Percentiles rank a stretch among this genome's conserved stretches.
These are phyloP conservation scores for Nevesoporus exiguus DNA, from an alignment of 768 basidiomycete species.

Conservation along the genomic window DNA sequence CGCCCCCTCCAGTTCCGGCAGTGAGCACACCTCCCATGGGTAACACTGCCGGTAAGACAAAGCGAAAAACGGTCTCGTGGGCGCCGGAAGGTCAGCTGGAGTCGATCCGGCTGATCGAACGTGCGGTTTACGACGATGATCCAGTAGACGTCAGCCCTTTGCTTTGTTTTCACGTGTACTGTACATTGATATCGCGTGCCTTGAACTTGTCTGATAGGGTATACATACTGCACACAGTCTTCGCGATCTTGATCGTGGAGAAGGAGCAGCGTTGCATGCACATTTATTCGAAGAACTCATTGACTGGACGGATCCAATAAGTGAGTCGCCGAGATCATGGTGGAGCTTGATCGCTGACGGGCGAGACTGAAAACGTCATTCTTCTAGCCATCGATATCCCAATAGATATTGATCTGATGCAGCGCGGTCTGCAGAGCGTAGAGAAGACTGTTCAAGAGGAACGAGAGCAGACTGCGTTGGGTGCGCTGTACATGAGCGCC, in stretches of 20 bases:
- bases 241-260: constrained; percentile 84
- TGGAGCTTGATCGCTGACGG: constrained; percentile 20
- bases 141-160: constrained; percentile 73
- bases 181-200: constrained; percentile 50
- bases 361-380: background rate
- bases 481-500: constrained; percentile 67
- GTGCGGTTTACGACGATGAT: constrained; percentile 87
- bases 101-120: constrained; percentile 75
- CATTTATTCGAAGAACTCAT: constrained; percentile 82
- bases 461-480: constrained; percentile 73
- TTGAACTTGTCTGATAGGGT: constrained; percentile 53
- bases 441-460: constrained; percentile 72
- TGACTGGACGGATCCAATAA: constrained; percentile 80
- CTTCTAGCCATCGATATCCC: constrained; percentile 61
- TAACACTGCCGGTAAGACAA: constrained; percentile 47
- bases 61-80: constrained; percentile 79
- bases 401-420: constrained; percentile 46
- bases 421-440: constrained; percentile 63
- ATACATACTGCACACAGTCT: constrained; percentile 65
- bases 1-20: constrained; percentile 46
- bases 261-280: constrained; percentile 80
- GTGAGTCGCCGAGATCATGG: constrained; percentile 47
- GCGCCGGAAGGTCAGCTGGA: constrained; percentile 71
- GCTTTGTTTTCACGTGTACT: constrained; percentile 41
- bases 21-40: constrained; percentile 34